phyloP scores from a whole-genome alignment of 352 stramenopile species.

The Phytophthora hibernalis region DNA sequence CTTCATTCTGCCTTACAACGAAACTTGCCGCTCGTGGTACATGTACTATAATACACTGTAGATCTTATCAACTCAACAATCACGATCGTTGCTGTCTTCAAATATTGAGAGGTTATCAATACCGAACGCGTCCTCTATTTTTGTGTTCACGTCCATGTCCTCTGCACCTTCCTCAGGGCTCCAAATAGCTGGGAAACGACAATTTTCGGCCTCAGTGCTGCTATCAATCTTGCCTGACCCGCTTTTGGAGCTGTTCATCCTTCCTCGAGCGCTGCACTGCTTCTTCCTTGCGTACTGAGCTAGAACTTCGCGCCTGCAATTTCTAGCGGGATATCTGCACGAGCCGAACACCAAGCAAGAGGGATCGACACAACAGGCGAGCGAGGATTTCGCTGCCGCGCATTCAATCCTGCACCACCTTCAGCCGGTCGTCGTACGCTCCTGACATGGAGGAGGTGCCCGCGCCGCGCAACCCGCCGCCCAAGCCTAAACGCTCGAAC shows the following conservation, averaged over 20 bases:
- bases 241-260: neutral
- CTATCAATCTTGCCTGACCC: neutral
- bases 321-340: constrained; percentile 1
- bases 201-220: constrained; percentile 11
- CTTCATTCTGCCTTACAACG: no score
- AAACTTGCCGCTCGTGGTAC: no score
- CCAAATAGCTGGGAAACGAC: constrained; percentile 38
- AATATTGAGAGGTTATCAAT: constrained; percentile 39
- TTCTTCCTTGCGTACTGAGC: constrained; percentile 8
- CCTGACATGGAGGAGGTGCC: constrained; percentile 64
- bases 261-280: neutral
- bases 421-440: constrained; percentile 23
- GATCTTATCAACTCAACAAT: neutral
- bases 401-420: constrained; percentile 33
- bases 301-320: constrained; percentile 4
- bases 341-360: constrained; percentile 20
- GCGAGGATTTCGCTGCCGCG: constrained; percentile 54
- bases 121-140: no score
- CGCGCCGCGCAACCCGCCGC: constrained; percentile 62
- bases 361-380: constrained; percentile 26
- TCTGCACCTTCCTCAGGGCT: constrained; percentile 1
- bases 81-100: neutral
- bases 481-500: constrained; percentile 77
- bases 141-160: neutral
- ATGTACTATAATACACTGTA: no score